Evolutionary conservation across 192 early-diverging fungal species (phyloP).

Genomic region (Coemansia sp.): DNA sequence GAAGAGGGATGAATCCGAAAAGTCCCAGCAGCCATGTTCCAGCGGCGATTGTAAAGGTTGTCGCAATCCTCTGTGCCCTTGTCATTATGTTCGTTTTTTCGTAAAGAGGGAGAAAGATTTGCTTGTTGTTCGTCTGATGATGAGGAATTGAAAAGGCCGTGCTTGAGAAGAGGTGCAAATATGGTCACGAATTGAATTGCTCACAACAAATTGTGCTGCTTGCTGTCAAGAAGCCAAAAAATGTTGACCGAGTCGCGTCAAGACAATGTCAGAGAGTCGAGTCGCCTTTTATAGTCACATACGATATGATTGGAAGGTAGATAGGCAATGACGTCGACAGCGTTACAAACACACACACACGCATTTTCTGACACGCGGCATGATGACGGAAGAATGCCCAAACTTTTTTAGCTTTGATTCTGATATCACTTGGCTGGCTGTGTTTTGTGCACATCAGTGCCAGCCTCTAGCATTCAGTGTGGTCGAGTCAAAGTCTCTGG

Average conservation of each 20-base stretch:
- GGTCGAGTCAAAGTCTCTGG: neutral
- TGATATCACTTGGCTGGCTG: neutral
- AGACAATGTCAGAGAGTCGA: too few species aligned
- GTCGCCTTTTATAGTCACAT: too few species aligned
- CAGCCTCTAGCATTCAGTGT: neutral
- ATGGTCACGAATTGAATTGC: neutral
- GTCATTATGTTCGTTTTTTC: conserved; percentile 25
- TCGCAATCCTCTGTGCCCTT: conserved; percentile 22
- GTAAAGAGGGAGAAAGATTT: neutral
- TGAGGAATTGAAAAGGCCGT: conserved; percentile 1
- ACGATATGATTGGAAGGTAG: neutral
- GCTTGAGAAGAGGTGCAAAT: neutral
- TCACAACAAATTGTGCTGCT: neutral
- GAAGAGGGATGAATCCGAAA: conserved; percentile 31
- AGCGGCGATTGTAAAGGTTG: conserved; percentile 15
- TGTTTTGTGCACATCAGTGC: neutral
- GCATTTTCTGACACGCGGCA: neutral
- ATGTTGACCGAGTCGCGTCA: too few species aligned
- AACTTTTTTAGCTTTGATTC: neutral
- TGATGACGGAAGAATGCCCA: neutral
- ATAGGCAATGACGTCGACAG: conserved; percentile 3
- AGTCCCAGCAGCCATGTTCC: conserved; percentile 38
- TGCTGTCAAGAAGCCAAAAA: neutral
- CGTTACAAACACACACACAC: conserved; percentile 8
- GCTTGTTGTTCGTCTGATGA: neutral